phyloP scores from a whole-genome alignment of 1,139 yeast species.

The Yamadazyma dendronema region DNA sequence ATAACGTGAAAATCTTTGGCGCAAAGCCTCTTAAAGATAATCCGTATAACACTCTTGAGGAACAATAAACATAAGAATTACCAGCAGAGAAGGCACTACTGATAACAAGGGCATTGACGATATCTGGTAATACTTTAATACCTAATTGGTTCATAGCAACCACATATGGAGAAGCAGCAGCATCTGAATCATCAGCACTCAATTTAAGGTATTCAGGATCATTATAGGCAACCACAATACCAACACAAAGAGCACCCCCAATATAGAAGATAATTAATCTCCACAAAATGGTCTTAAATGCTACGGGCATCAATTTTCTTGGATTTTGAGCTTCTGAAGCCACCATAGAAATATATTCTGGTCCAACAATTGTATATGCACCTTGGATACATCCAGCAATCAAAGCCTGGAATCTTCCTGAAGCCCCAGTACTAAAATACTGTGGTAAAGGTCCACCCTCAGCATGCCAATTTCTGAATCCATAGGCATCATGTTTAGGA shows the following conservation, averaged over 20 bases:
- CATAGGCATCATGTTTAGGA: conserved; percentile 60
- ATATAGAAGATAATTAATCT: conserved; percentile 68
- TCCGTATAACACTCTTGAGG: conserved; percentile 38
- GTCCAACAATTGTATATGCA: conserved; percentile 73
- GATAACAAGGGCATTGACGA: conserved; percentile 29
- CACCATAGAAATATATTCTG: conserved; percentile 77
- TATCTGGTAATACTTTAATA: conserved; percentile 35
- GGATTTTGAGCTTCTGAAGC: conserved; percentile 82
- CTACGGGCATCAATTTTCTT: conserved; percentile 66
- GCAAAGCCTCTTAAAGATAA: conserved; percentile 37
- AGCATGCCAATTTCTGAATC: conserved; percentile 60
- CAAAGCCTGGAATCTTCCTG: conserved; percentile 73
- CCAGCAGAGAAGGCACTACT: conserved; percentile 41
- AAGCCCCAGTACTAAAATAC: conserved; percentile 49
- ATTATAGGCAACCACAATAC: conserved; percentile 38
- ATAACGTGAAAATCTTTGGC: conserved; percentile 31
- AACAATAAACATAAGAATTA: conserved; percentile 39
- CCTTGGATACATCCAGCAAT: conserved; percentile 58
- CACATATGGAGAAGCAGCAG: conserved; percentile 43
- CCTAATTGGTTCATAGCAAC: conserved; percentile 41
- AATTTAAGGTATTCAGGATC: conserved; percentile 30
- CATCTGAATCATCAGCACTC: conserved; percentile 19
- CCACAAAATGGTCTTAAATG: conserved; percentile 71
- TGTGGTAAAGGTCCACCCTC: conserved; percentile 50
- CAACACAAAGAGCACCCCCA: conserved; percentile 40